A percentile compares a stretch with the other conserved stretches of the same genome.
phyloP scores from a whole-genome alignment of 805 yeast species.

The Wickerhamiella australiensis region DNA sequence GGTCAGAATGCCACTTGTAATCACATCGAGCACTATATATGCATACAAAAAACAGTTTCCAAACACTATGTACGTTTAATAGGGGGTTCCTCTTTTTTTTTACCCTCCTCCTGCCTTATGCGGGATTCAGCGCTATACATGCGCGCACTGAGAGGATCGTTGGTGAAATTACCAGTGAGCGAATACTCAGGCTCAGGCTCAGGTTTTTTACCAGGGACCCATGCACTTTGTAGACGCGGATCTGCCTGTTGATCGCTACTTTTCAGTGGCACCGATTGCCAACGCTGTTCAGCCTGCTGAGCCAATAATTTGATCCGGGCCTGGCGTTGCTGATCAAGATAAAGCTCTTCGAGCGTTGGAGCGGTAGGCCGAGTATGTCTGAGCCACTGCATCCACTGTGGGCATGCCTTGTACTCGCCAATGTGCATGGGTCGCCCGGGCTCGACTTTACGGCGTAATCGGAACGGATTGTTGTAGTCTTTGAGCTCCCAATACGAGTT shows the following conservation, averaged over 20 bases:
- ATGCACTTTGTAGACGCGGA: conserved; percentile 18
- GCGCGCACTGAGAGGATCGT: conserved; percentile 4
- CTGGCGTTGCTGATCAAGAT: conserved; percentile 46
- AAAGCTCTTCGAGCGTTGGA: conserved; percentile 54
- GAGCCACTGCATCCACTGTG: conserved; percentile 74
- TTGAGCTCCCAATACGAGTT: conserved; percentile 78
- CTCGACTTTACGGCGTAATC: conserved; percentile 40
- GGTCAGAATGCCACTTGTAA: too few relatives aligned
- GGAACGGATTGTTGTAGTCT: conserved; percentile 37
- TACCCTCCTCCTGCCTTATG: conserved; percentile 5
- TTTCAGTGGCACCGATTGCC: conserved; percentile 29
- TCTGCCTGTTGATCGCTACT: conserved; percentile 9
- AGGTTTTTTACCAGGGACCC: conserved; percentile 13
- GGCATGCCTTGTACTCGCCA: conserved; percentile 28
- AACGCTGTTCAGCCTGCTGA: conserved; percentile 31
- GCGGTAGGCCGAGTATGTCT: conserved; percentile 45
- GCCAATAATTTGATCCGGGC: conserved; percentile 41
- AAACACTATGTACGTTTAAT: not conserved
- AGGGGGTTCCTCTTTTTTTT: not conserved
- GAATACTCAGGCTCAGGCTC: conserved; percentile 3
- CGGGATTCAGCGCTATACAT: conserved; percentile 1
- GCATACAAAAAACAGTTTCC: not conserved
- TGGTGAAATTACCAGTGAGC: not conserved
- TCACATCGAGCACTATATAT: too few relatives aligned
- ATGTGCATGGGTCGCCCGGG: conserved; percentile 29